A percentile compares a stretch with the other conserved stretches of the same genome.
Conservation (phyloP, 352 stramenopile genomes). For the Phytopythium mirpurense region DNA sequence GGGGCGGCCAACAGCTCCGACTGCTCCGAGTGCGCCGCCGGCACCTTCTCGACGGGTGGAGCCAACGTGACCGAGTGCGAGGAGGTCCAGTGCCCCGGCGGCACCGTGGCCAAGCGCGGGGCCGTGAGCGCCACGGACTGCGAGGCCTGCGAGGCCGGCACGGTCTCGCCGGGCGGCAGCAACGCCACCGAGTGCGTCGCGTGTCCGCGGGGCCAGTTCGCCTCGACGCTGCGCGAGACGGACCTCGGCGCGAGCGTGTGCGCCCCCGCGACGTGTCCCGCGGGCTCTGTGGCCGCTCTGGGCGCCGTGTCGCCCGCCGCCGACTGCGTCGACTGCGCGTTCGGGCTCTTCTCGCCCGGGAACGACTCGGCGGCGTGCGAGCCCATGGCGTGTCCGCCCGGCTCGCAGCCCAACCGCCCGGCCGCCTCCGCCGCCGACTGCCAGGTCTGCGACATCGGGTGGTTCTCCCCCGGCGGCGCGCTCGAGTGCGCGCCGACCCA, state of each 20-base stretch:
- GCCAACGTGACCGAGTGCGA: conserved; percentile 17
- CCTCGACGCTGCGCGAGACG: conserved; percentile 6
- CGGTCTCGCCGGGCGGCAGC: conserved; percentile 20
- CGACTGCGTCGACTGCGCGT: conserved; percentile 22
- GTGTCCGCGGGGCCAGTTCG: conserved; percentile 23
- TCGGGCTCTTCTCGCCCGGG: conserved; percentile 24
- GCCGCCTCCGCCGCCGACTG: conserved; percentile 23
- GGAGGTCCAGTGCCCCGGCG: conserved; percentile 16
- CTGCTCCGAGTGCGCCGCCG: conserved; percentile 25
- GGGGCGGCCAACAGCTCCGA: conserved; percentile 21
- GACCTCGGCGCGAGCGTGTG: conserved; percentile 27
- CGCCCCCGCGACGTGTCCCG: conserved; percentile 11
- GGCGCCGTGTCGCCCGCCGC: conserved; percentile 15
- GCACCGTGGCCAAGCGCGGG: conserved; percentile 23
- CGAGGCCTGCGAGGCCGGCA: conserved; percentile 19
- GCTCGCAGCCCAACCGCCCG: conserved; percentile 18
- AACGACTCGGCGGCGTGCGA: conserved; percentile 20
- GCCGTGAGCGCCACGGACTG: conserved; percentile 27
- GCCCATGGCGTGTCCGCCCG: conserved; percentile 21
- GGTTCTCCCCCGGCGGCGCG: conserved; percentile 27
- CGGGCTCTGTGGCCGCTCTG: conserved; percentile 12
- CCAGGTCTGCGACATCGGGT: conserved; percentile 20
- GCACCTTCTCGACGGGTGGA: conserved; percentile 30
- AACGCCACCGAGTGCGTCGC: conserved; percentile 13
- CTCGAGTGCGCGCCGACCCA: conserved; percentile 15